phyloP scores from a whole-genome alignment of 768 basidiomycete species.

The Leccinum subgranulosum region DNA sequence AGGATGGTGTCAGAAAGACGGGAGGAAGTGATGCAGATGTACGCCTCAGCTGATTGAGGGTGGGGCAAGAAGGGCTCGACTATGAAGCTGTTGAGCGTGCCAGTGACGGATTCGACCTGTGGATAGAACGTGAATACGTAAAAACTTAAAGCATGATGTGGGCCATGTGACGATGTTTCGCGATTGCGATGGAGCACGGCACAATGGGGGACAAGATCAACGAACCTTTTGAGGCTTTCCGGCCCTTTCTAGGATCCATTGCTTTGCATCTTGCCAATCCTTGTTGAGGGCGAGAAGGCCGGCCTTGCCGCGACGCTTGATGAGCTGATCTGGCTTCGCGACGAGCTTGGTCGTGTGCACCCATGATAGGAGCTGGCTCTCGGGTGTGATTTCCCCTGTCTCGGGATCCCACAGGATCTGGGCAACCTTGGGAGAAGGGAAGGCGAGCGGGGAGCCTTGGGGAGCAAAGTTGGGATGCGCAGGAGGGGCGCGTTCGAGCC shows the following conservation, averaged over 20 bases:
- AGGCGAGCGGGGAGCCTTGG: conserved; percentile 42
- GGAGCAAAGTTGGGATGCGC: conserved; percentile 61
- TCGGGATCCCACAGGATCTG: conserved; percentile 81
- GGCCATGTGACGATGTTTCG: conserved; percentile 25
- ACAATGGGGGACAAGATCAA: conserved; percentile 1
- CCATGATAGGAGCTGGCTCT: conserved; percentile 69
- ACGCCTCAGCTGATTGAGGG: conserved; percentile 91
- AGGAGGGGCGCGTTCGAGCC: conserved; percentile 87
- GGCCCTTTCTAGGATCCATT: conserved; percentile 85
- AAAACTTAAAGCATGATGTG: background rate
- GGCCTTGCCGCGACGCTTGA: conserved; percentile 99
- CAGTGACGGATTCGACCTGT: conserved; percentile 91
- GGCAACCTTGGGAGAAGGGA: conserved; percentile 77
- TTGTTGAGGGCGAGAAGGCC: conserved; percentile 95
- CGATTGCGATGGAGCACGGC: conserved; percentile 7
- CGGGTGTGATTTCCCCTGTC: conserved; percentile 58
- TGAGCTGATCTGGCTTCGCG: conserved; percentile 96
- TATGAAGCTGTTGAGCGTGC: conserved; percentile 96
- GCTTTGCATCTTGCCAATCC: conserved; percentile 79
- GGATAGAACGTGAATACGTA: conserved; percentile 14
- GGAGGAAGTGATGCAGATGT: conserved; percentile 95
- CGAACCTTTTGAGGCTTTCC: conserved; percentile 84
- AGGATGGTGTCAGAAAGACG: conserved; percentile 95
- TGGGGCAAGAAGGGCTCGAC: conserved; percentile 99
- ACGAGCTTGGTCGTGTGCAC: conserved; percentile 85